Base-by-base conservation (phyloP, 202 grass and related monocot genomes). In the Cymbopogon flexuosus region DNA sequence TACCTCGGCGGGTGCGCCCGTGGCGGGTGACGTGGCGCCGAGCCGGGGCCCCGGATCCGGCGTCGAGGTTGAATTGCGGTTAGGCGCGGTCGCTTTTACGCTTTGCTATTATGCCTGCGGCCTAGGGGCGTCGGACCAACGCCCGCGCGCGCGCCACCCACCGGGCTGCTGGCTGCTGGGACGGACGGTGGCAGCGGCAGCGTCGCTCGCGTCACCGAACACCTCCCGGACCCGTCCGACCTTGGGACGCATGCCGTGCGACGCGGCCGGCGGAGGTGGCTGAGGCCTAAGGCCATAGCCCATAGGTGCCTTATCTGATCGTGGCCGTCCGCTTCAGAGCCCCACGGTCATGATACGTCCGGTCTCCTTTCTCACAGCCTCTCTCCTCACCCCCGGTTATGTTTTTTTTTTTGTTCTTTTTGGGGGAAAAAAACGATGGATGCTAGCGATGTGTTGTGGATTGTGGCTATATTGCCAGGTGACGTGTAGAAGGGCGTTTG, bases 1-100 rank as follows among this genome's bases (percentile, higher is more conserved):
- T 89, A 86, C 88, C 40, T 60, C 39, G 62, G 35, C 22, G 36
- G 10, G 87, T 31, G 62, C 72, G 52, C 72, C 65, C 58, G 83
- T 52, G 67, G 47, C 36, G 39, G 18, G 14, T 74, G 87, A 86
- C 79, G 83, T 89, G 62, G 78, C 67, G 52, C 16, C 65, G 5
- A 8, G 68, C 5, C 13, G 9, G 10, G 45, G 70, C 64, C 47
- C 31, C 68, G 36, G 83, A 86, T 86, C 83, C 54, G 83, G 72
- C 79, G 59, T 43, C 78, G 73, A 42, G 61, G 49, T 29, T 75
- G 83, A 72, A 39, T 35, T 60, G 79, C 72, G 19, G 82, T 70
- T 76, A 29, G 65, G 21, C 70, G 33, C 42, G 56, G 56, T 22
- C 56, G 21, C 21, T 59, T 23, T 59, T 24, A 24, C 8, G 52